phyloP scores from a whole-genome alignment of 1,139 yeast species.

The Citeromyces siamensis region DNA sequence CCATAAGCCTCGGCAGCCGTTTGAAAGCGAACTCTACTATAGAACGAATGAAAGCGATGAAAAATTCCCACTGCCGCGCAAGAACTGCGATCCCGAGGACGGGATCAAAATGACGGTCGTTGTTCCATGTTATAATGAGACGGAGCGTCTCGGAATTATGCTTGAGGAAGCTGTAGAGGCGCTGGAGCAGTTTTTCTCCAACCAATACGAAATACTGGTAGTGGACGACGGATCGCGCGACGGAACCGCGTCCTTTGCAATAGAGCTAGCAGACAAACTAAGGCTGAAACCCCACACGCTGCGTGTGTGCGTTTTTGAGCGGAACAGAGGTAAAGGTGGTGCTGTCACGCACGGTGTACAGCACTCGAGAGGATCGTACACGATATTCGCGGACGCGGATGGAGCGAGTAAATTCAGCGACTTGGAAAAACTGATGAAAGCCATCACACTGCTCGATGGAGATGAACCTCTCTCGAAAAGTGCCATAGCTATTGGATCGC shows the following conservation, averaged over 20 bases:
- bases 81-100: constrained; percentile 12
- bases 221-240: constrained; percentile 92
- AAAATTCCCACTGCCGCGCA: constrained; percentile 12
- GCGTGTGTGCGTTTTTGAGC: constrained; percentile 52
- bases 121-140: constrained; percentile 88
- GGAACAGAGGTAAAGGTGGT: constrained; percentile 94
- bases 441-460: constrained; percentile 23
- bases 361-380: constrained; percentile 59
- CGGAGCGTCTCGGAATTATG: constrained; percentile 59
- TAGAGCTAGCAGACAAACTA: constrained; percentile 45
- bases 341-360: constrained; percentile 93
- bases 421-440: constrained; percentile 36
- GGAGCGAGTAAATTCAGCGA: constrained; percentile 87
- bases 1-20: constrained; percentile 51
- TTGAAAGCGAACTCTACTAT: constrained; percentile 37
- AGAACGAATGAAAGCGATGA: constrained; percentile 16
- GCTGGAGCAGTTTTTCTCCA: constrained; percentile 25
- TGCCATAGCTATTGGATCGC: constrained; percentile 76
- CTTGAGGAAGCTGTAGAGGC: constrained; percentile 61
- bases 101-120: constrained; percentile 55
- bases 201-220: constrained; percentile 60
- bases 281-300: constrained; percentile 44
- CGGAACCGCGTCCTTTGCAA: constrained; percentile 63
- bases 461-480: constrained; percentile 20
- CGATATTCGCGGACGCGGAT: constrained; percentile 93